Conservation (phyloP, 345 rosid genomes). For the Eucalyptus cloeziana region DNA sequence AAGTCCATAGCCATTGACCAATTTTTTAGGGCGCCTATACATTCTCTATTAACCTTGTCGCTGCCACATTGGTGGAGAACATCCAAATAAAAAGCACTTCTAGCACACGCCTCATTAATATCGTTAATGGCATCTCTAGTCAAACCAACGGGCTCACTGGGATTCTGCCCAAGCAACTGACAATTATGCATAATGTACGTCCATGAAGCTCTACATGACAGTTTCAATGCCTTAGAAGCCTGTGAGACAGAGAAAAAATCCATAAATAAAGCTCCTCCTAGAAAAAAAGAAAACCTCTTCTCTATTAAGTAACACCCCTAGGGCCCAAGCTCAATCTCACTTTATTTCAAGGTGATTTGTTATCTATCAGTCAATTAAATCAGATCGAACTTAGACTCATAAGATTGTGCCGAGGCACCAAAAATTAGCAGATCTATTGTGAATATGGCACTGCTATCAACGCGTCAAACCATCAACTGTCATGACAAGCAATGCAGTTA, state of each 20-base stretch:
- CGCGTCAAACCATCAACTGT: neutral
- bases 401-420: neutral
- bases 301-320: neutral
- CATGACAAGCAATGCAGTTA: neutral
- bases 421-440: neutral
- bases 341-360: neutral
- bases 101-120: constrained; percentile 39
- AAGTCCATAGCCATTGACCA: constrained; percentile 57
- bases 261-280: neutral
- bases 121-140: constrained; percentile 42
- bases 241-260: constrained; percentile 14
- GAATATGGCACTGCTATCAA: neutral
- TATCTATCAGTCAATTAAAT: neutral
- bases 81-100: constrained; percentile 68
- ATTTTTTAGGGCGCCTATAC: constrained; percentile 35
- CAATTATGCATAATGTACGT: constrained; percentile 32
- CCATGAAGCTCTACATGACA: constrained; percentile 80
- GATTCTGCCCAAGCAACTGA: constrained; percentile 18
- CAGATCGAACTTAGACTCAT: neutral
- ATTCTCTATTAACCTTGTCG: constrained; percentile 18
- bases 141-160: constrained; percentile 17
- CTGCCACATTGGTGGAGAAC: constrained; percentile 48
- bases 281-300: constrained; percentile 38
- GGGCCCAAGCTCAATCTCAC: neutral
- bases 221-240: constrained; percentile 67